Percentiles rank a stretch among this genome's conserved stretches.
These are phyloP conservation scores for Torrubiella hemipterigena DNA, from an alignment of 2,329 filamentous ascomycete species.

Conservation along the genomic window DNA sequence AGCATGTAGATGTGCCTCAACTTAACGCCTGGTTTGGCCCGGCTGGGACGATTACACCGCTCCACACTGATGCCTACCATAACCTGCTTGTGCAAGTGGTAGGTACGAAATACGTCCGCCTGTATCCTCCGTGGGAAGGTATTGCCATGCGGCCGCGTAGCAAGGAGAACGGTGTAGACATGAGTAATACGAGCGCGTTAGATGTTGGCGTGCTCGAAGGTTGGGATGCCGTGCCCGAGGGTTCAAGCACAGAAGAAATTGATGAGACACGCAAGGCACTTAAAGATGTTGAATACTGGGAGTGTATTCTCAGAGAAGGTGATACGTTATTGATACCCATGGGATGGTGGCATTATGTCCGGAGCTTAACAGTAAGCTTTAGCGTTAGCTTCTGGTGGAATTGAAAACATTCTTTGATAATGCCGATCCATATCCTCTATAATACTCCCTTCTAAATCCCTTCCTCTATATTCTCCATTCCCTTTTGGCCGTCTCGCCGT, in stretches of 20 bases:
- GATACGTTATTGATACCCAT: conserved; percentile 83
- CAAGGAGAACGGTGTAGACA: conserved; percentile 62
- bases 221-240: conserved; percentile 31
- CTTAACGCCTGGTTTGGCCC: conserved; percentile 94
- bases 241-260: conserved; percentile 18
- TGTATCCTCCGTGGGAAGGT: conserved; percentile 62
- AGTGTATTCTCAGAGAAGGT: conserved; percentile 68
- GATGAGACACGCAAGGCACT: conserved; percentile 36
- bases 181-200: conserved; percentile 78
- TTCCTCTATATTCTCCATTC: conserved; percentile 3
- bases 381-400: conserved; percentile 98
- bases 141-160: conserved; percentile 47
- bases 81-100: conserved; percentile 86
- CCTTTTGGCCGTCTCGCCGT: conserved; percentile 17
- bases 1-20: conserved; percentile 45
- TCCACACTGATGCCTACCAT: conserved; percentile 90
- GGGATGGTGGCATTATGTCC: conserved; percentile 98
- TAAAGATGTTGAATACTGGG: conserved; percentile 50
- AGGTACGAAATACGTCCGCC: conserved; percentile 79
- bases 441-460: too few species aligned
- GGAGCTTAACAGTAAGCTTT: conserved; percentile 74
- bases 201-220: conserved; percentile 63
- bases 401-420: conserved; percentile 16
- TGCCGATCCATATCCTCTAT: too few species aligned
- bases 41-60: conserved; percentile 72